Conservation (phyloP, 2,329 filamentous ascomycete species). For the Fusarium sp. region DNA sequence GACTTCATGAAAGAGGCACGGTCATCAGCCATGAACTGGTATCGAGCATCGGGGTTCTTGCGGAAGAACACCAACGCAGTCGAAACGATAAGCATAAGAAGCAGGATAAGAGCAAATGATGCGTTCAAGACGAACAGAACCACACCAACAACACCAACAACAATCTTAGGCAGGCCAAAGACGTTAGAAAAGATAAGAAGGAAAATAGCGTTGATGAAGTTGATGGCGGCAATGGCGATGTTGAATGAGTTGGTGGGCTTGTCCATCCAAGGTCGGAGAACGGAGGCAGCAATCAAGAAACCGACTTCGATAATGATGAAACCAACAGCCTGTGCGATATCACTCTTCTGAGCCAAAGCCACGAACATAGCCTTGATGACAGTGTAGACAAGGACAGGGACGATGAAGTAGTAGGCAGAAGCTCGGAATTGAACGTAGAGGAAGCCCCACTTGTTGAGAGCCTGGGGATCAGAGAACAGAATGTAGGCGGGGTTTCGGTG, state of each 20-base stretch:
- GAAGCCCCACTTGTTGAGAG: constrained; percentile 98
- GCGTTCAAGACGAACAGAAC: constrained; percentile 91
- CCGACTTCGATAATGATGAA: constrained; percentile 85
- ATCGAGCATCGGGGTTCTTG: constrained; percentile 94
- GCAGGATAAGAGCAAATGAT: constrained; percentile 81
- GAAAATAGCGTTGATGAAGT: constrained; percentile 92
- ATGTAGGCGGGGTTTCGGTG: constrained; percentile 98
- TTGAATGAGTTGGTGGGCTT: constrained; percentile 98
- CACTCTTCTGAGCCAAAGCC: constrained; percentile 78
- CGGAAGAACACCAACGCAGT: constrained; percentile 78
- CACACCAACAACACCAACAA: constrained; percentile 89
- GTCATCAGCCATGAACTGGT: constrained; percentile 97
- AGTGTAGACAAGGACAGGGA: constrained; percentile 81
- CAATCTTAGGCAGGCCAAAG: constrained; percentile 84
- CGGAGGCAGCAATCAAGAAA: constrained; percentile 80
- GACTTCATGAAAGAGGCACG: constrained; percentile 98
- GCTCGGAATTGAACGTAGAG: constrained; percentile 97
- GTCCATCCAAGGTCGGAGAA: constrained; percentile 96
- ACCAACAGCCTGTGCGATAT: constrained; percentile 81
- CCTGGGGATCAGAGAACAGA: constrained; percentile 92
- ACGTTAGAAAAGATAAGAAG: constrained; percentile 88
- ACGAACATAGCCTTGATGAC: constrained; percentile 92
- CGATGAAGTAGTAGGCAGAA: constrained; percentile 94
- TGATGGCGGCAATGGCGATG: constrained; percentile 88
- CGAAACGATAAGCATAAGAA: constrained; percentile 80